Base-by-base conservation (phyloP, 371 early-diverging fungal genomes). In the Mucor velutinosus region DNA sequence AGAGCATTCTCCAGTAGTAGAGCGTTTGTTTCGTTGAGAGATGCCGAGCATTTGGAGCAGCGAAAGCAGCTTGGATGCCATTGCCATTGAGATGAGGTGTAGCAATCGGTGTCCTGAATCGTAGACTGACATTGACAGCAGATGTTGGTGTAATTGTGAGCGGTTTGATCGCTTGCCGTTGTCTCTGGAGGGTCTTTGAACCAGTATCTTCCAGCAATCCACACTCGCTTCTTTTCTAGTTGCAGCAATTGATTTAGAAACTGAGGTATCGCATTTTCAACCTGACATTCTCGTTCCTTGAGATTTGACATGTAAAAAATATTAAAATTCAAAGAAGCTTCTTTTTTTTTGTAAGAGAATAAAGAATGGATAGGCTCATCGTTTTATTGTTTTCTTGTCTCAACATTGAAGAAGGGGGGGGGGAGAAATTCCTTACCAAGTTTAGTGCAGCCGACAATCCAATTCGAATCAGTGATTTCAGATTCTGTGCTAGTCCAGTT, bases 391-490 rank as follows among this genome's bases (percentile, higher is more conserved):
- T 25, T 51, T 51, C 14, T 23, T 51, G 4, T 51, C 7, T 51
- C 7, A 49, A 6, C 1, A 49, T 6, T 19, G 19, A 10, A 30
- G 11, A 65, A 64, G 37, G 49, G 41, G 25, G 41, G 15, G 60
- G 15, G 41, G 35, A 60, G n/a, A 25, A 27, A 60, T 51, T 61
- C 43, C 67, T 75, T 84, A 95, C 95, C 81, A 96, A 85, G 72
- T 86, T 87, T 37, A 98, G 76, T 0, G 97, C 92, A 11, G 95
- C 93, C 27, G 87, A 89, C 27, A 99, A 78, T 12, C 96, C 96
- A 30, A 92, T 84, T 7, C 96, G 87, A 60, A 97, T 97, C 30
- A 83, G 57, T 15, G 67, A 67, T 62, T 83, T 83, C 32, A 83
- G 60, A 19, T 76, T 74, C 47, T 83, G 80, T 10, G 83, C 83